Percentiles rank a stretch among this genome's conserved stretches.
Evolutionary conservation across 2,329 filamentous ascomycete species (phyloP).

Genomic region (Grosmannia penicillata): DNA sequence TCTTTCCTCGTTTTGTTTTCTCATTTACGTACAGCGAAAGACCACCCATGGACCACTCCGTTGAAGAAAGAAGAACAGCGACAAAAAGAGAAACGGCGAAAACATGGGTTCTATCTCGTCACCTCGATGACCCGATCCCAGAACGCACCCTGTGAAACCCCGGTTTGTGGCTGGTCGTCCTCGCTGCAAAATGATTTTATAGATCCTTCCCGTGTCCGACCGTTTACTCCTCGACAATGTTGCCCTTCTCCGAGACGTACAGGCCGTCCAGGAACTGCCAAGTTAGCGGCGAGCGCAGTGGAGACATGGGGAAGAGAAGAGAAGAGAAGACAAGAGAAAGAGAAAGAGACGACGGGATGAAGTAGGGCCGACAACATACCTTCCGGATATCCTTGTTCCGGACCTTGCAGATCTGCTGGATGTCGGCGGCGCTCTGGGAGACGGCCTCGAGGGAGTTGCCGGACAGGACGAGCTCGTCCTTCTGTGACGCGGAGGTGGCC

Average conservation of each 20-base stretch:
- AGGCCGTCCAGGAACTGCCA: slow-evolving; percentile 95
- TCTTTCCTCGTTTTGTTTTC: background rate
- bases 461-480: slow-evolving; percentile 88
- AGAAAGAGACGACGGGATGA: background rate
- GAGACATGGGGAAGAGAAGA: background rate
- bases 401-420: slow-evolving; percentile 99
- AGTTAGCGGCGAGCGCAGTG: slow-evolving; percentile 11
- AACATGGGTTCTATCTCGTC: background rate
- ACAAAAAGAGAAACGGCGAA: background rate
- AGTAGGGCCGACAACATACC: slow-evolving; percentile 28
- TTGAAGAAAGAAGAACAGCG: slow-evolving; percentile 1
- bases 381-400: slow-evolving; percentile 99
- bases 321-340: background rate
- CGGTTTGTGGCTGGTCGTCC: background rate
- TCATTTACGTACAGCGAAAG: slow-evolving; percentile 1
- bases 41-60: slow-evolving; percentile 1
- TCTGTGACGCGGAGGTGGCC: slow-evolving; percentile 77
- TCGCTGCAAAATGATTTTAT: background rate
- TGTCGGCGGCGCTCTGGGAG: slow-evolving; percentile 95
- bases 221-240: slow-evolving; percentile 60
- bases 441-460: slow-evolving; percentile 97
- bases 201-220: background rate
- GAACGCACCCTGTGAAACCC: slow-evolving; percentile 1
- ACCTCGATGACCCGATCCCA: slow-evolving; percentile 2
- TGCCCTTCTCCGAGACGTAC: slow-evolving; percentile 98